Evolutionary conservation across 805 yeast genomes (phyloP), one percentile per base, ranked within the genome.

Genomic region (Candida cerambycidarum): DNA sequence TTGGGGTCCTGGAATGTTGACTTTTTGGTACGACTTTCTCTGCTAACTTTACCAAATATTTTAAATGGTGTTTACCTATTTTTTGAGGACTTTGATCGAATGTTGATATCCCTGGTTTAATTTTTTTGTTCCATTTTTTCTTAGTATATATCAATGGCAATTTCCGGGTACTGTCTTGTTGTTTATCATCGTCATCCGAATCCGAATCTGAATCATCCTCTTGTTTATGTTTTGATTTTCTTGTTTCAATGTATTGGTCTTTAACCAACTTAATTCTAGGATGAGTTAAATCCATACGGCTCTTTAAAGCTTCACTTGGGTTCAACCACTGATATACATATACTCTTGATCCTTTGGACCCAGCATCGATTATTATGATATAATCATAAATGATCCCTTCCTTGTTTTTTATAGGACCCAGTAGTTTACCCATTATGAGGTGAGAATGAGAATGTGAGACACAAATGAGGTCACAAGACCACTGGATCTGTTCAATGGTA

Each of bases 321-420:
- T 75, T 72, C 32, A 66, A 56, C 80, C 81, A 83, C 42, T 74
- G 69, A 59, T 82, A 82, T 1, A 82, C 70, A 50, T 69, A 79
- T 0, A 82, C 85, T 14, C 87, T 57, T 0, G 85, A 75, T 0
- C 87, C 87, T 44, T 73, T 79, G 2, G 85, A 79, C 0, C 88
- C 87, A 1, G 85, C 78, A 57, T 82, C 88, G 2, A 82, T 73
- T 4, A 82, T 68, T 2, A 82, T 71, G 2, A 81, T 74, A 54
- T 80, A 82, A 55, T 82, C 80, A 45, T 75, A 78, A 0, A 84
- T 83, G 1, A 73, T 58, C 2, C 75, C 76, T 1, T 69, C 56
- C 2, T 57, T 51, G 40, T 73, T 70, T 21, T 56, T 55, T 2
- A 73, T 48, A 0, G 73, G 70, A 2, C 74, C 75, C 7, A 34